Conservation (phyloP, 495 filamentous ascomycete species). For the Hyaloscypha finlandica region DNA sequence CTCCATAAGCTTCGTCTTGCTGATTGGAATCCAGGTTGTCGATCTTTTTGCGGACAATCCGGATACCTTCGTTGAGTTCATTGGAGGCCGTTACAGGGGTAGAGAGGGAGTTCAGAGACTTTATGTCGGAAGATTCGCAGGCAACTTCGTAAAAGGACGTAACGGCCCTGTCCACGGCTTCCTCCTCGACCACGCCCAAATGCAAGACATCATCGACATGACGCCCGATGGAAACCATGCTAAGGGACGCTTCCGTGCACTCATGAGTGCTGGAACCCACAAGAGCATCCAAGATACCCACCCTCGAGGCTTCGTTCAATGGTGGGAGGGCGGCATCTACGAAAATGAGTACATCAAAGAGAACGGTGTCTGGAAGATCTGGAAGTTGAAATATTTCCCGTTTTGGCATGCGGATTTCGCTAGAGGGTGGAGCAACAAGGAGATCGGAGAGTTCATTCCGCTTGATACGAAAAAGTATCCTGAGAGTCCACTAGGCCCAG, state of each 20-base stretch:
- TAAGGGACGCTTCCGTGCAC: constrained; percentile 54
- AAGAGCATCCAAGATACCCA: constrained; percentile 47
- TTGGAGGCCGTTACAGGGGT: constrained; percentile 53
- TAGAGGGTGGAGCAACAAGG: constrained; percentile 52
- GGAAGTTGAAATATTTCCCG: constrained; percentile 55
- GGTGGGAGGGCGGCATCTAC: constrained; percentile 60
- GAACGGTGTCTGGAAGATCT: constrained; percentile 56
- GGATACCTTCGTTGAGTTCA: constrained; percentile 57
- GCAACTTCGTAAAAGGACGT: constrained; percentile 49
- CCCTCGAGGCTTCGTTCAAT: constrained; percentile 52
- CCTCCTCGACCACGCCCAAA: constrained; percentile 57
- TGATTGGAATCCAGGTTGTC: constrained; percentile 39
- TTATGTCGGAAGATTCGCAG: constrained; percentile 53
- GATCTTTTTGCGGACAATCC: constrained; percentile 55
- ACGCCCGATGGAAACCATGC: constrained; percentile 47
- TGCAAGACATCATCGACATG: constrained; percentile 56
- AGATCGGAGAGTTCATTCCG: constrained; percentile 51
- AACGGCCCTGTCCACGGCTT: constrained; percentile 58
- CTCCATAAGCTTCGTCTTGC: neutral
- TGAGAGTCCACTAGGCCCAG: constrained; percentile 51
- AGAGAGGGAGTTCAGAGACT: constrained; percentile 55
- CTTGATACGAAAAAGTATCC: constrained; percentile 46
- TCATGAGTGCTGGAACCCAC: constrained; percentile 58
- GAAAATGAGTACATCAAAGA: constrained; percentile 63
- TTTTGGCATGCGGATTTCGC: constrained; percentile 58